phyloP scores from a whole-genome alignment of 129 eudicot genomes.

The Pittosporum tobira region DNA sequence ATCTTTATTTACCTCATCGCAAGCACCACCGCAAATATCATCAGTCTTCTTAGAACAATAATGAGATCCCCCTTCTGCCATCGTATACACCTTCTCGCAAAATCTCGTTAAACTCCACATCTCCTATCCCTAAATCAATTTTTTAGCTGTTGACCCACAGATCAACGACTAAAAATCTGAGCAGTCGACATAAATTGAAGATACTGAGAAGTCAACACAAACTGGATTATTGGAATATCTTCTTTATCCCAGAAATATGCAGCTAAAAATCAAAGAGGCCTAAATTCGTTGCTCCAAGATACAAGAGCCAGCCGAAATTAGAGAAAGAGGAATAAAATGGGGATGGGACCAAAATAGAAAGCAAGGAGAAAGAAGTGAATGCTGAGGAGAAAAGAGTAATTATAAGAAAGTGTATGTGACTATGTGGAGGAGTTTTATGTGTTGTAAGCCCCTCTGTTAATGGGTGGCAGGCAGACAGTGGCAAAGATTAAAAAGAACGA shows the following conservation, averaged over 20 bases:
- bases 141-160: background rate
- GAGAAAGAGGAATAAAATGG: background rate
- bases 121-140: slow-evolving; percentile 5
- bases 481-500: background rate
- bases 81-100: slow-evolving; percentile 43
- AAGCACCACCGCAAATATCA: slow-evolving; percentile 62
- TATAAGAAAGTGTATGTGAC: too few relatives aligned
- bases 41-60: slow-evolving; percentile 77
- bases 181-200: background rate
- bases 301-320: background rate
- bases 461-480: slow-evolving; percentile 43
- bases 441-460: slow-evolving; percentile 26
- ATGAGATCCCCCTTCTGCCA: slow-evolving; percentile 91
- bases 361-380: background rate
- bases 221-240: background rate
- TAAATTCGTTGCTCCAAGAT: slow-evolving; percentile 13
- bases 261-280: slow-evolving; percentile 19
- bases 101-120: slow-evolving; percentile 47
- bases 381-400: slow-evolving; percentile 9
- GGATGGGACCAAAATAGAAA: slow-evolving; percentile 10
- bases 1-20: slow-evolving; percentile 42
- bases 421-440: background rate
- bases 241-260: background rate
- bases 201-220: background rate
- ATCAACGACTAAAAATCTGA: slow-evolving; percentile 12